Conservation (phyloP, 2,329 filamentous ascomycete species). For the Tolypocladium paradoxum region DNA sequence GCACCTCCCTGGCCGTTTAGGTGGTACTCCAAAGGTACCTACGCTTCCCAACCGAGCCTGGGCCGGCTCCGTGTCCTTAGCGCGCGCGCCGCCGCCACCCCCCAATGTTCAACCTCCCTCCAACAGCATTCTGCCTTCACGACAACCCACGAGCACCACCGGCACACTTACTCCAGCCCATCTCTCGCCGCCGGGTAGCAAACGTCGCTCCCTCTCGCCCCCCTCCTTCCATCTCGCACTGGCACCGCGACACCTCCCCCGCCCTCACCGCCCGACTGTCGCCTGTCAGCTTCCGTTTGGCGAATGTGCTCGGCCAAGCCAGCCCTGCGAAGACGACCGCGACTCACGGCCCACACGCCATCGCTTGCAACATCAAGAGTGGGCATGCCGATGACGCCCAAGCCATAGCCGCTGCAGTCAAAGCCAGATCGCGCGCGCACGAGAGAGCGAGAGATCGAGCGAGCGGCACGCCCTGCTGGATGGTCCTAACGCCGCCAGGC, state of each 20-base stretch:
- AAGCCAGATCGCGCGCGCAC: background rate
- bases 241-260: background rate
- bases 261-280: background rate
- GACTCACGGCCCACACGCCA: background rate
- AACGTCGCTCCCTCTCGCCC: background rate
- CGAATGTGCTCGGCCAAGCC: background rate
- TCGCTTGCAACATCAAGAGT: background rate
- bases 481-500: conserved; percentile 2
- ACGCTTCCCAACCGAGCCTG: conserved; percentile 7
- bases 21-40: too few species aligned
- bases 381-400: background rate
- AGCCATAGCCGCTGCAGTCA: background rate
- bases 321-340: background rate
- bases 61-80: conserved; percentile 4
- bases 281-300: background rate
- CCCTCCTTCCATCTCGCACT: background rate
- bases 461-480: background rate
- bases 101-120: conserved; percentile 16
- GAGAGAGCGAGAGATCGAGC: background rate
- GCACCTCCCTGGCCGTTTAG: too few species aligned
- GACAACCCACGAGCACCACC: conserved; percentile 1
- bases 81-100: conserved; percentile 4
- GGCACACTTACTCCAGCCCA: background rate
- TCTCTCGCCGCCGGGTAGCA: background rate
- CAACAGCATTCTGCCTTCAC: conserved; percentile 11